A percentile compares a stretch with the other conserved stretches of the same genome.
Conservation (phyloP, 352 stramenopile species). For the Phytophthora litchii region DNA sequence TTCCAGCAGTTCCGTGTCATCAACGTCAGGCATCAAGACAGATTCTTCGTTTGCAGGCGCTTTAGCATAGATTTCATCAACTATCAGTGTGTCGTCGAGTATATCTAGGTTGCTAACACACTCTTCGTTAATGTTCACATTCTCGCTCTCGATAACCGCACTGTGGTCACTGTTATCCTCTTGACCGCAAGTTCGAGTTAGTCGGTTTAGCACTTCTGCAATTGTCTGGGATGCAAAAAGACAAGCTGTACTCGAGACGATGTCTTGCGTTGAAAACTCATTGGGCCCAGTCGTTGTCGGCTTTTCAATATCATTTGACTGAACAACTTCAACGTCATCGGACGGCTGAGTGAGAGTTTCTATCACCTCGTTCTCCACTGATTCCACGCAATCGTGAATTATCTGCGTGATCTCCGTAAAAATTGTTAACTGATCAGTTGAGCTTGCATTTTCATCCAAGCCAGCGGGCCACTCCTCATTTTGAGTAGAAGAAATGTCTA, state of each 20-base stretch:
- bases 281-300: not conserved
- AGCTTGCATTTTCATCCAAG: not conserved
- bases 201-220: conserved; percentile 18
- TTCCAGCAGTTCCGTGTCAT: too few relatives aligned
- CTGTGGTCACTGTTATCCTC: not conserved
- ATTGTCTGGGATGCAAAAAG: conserved; percentile 21
- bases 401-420: conserved; percentile 1
- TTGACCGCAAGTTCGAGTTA: not conserved
- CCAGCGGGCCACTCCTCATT: not conserved
- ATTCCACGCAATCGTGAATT: conserved; percentile 2
- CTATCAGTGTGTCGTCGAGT: not conserved
- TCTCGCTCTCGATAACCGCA: not conserved
- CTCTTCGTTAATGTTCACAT: not conserved
- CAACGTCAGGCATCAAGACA: too few relatives aligned
- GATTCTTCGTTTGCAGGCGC: too few relatives aligned
- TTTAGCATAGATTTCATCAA: not conserved
- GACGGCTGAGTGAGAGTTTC: not conserved
- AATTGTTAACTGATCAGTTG: not conserved
- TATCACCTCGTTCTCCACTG: conserved; percentile 6
- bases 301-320: not conserved
- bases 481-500: not conserved
- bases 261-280: conserved; percentile 16
- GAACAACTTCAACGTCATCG: not conserved
- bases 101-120: not conserved
- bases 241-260: conserved; percentile 11